Evolutionary conservation across 1,284 basidiomycete species (phyloP).

Genomic region (Rhodotorula sp.): DNA sequence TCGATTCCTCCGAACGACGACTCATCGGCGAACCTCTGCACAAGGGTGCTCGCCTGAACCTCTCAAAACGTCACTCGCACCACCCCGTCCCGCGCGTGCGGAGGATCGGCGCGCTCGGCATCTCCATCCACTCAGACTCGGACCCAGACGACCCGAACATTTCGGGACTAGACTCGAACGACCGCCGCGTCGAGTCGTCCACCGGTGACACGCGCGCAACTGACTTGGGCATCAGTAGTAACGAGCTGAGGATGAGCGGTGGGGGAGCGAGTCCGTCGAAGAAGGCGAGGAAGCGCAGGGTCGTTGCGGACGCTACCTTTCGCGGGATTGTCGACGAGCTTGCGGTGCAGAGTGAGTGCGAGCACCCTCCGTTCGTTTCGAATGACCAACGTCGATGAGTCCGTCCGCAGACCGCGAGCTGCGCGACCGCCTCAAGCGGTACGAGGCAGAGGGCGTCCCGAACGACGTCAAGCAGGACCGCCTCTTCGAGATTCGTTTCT

Average conservation of each 20-base stretch:
- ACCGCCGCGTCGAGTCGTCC: constrained; percentile 8
- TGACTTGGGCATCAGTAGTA: constrained; percentile 12
- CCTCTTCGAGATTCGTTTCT: constrained; percentile 38
- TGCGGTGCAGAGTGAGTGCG: constrained; percentile 30
- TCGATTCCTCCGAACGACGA: constrained; percentile 3
- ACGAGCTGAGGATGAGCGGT: neutral
- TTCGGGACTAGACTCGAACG: constrained; percentile 21
- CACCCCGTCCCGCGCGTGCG: constrained; percentile 11
- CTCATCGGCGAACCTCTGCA: neutral
- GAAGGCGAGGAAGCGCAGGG: neutral
- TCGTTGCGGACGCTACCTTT: constrained; percentile 22
- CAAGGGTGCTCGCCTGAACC: neutral
- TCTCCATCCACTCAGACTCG: constrained; percentile 34
- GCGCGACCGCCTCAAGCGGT: constrained; percentile 27
- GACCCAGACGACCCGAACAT: constrained; percentile 20
- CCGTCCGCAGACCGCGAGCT: constrained; percentile 22
- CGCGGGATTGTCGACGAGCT: constrained; percentile 36
- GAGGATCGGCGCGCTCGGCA: constrained; percentile 36
- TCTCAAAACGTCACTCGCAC: neutral
- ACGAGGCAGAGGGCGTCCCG: constrained; percentile 29
- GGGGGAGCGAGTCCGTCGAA: neutral
- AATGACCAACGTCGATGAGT: too few species aligned
- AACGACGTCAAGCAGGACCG: constrained; percentile 30
- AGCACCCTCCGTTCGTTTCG: neutral
- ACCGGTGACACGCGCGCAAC: constrained; percentile 23